These are phyloP conservation scores for Mercurialis annua DNA, from an alignment of 345 rosid species.

Conservation along the genomic window DNA sequence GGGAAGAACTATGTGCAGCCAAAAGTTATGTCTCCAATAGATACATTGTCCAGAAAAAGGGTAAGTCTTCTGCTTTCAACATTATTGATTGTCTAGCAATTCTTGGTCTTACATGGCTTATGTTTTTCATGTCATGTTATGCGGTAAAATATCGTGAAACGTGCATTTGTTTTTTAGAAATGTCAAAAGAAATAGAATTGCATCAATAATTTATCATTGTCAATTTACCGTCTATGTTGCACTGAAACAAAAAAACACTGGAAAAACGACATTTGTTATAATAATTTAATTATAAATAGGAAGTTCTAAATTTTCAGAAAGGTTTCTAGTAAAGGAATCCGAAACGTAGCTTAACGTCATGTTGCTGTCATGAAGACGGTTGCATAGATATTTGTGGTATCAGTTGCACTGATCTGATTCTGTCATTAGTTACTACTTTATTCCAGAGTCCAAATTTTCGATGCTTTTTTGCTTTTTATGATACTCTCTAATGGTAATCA, in stretches of 20 bases:
- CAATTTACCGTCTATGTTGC: too few species aligned
- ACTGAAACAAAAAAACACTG: too few species aligned
- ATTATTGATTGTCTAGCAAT: not conserved
- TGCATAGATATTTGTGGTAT: not conserved
- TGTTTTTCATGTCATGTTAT: not conserved
- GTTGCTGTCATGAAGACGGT: not conserved
- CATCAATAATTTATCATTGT: not conserved
- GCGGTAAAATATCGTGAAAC: not conserved
- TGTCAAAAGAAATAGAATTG: not conserved
- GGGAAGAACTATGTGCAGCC: conserved; percentile 90
- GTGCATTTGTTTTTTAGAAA: not conserved
- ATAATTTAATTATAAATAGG: too few species aligned
- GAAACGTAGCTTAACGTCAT: too few species aligned
- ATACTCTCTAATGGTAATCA: not conserved
- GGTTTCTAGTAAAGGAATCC: too few species aligned
- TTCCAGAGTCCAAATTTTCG: not conserved
- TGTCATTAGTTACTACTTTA: not conserved
- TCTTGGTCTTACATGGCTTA: not conserved
- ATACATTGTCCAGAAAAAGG: conserved; percentile 82
- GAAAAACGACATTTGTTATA: too few species aligned
- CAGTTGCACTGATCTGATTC: not conserved
- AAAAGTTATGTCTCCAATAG: conserved; percentile 82
- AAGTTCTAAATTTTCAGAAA: too few species aligned
- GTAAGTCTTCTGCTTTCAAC: conserved; percentile 29
- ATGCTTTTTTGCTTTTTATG: not conserved